These are phyloP conservation scores for Uronychia setigera DNA, from an alignment of 73 alveolate species.

Conservation along the genomic window DNA sequence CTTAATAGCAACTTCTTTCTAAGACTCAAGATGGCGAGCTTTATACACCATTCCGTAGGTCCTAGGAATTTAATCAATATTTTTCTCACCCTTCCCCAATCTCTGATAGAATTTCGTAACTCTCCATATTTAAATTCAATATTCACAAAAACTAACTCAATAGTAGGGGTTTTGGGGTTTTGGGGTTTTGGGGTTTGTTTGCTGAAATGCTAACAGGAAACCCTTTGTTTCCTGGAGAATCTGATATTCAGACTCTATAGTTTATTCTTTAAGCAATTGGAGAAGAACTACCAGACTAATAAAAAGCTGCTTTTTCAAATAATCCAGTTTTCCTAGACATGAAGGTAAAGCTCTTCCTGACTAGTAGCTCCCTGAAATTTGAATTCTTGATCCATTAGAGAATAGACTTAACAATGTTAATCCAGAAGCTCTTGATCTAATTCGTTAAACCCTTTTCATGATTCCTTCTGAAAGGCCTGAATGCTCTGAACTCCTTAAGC, in stretches of 20 bases:
- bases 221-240: conserved; percentile 71
- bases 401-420: not conserved
- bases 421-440: not conserved
- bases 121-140: conserved; percentile 17
- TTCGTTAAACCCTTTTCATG: conserved; percentile 22
- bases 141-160: too few species aligned
- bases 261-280: not conserved
- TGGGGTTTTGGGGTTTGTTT: too few species aligned
- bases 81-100: conserved; percentile 50
- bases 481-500: conserved; percentile 45
- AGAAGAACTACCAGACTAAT: not conserved
- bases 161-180: too few species aligned
- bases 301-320: not conserved
- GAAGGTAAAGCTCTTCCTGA: not conserved
- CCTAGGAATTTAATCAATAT: too few species aligned
- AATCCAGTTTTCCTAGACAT: not conserved
- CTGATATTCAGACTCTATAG: conserved; percentile 15
- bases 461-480: conserved; percentile 58
- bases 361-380: not conserved
- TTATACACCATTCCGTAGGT: conserved; percentile 69
- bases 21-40: conserved; percentile 55
- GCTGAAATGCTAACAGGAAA: conserved; percentile 73
- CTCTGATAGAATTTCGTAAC: conserved; percentile 9
- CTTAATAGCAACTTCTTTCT: conserved; percentile 67
- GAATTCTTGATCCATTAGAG: not conserved